phyloP scores from a whole-genome alignment of 768 basidiomycete species.

The Auricularia sp. region DNA sequence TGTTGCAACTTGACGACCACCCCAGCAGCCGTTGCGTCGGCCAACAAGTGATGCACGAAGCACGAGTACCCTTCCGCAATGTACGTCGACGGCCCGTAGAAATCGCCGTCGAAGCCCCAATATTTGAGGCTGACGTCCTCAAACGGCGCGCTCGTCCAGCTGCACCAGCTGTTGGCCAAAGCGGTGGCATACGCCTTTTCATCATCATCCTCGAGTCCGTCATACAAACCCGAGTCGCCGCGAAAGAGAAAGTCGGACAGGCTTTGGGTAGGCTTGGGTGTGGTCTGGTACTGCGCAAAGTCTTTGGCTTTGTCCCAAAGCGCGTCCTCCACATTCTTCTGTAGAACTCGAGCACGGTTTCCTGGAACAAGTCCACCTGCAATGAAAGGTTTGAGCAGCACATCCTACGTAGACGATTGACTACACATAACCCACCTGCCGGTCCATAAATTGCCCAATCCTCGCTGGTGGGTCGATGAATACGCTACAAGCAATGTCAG shows the following conservation, averaged over 20 bases:
- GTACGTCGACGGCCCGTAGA: conserved; percentile 9
- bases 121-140: conserved; percentile 10
- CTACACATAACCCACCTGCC: too few species aligned
- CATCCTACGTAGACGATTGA: too few species aligned
- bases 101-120: conserved; percentile 13
- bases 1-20: too few species aligned
- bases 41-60: background rate
- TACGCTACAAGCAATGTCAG: too few species aligned
- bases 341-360: background rate
- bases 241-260: background rate
- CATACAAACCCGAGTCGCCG: background rate
- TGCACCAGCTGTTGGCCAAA: background rate
- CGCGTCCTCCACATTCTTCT: background rate
- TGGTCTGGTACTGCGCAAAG: background rate
- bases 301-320: background rate
- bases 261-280: background rate
- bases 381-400: background rate
- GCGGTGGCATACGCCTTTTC: background rate
- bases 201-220: background rate
- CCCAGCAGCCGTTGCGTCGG: background rate
- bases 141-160: conserved; percentile 12
- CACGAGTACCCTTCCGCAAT: conserved; percentile 6
- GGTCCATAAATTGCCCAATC: too few species aligned
- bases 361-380: background rate
- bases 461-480: too few species aligned